Evolutionary conservation across 768 basidiomycete species (phyloP).

Genomic region (Naganishia randhawae): DNA sequence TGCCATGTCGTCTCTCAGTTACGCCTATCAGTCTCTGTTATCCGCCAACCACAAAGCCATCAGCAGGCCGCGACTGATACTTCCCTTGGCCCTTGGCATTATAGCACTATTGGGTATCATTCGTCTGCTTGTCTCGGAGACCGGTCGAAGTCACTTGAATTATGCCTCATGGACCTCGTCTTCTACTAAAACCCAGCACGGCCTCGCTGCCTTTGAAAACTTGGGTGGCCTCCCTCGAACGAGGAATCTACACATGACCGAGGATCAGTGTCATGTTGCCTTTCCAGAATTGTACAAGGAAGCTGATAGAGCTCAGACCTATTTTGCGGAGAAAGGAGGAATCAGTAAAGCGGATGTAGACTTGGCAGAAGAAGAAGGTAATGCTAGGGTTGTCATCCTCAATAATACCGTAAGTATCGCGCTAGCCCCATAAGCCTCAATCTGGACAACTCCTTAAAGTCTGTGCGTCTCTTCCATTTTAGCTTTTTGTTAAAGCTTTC

Average conservation of each 20-base stretch:
- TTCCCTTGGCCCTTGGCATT: neutral
- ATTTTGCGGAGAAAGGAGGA: slow-evolving; percentile 32
- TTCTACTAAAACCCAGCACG: neutral
- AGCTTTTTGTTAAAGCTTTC: slow-evolving; percentile 38
- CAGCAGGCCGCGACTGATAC: slow-evolving; percentile 3
- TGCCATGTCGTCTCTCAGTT: neutral
- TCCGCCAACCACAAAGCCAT: neutral
- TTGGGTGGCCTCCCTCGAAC: neutral
- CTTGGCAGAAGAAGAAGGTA: slow-evolving; percentile 30
- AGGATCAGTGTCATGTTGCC: slow-evolving; percentile 27
- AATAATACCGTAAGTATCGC: slow-evolving; percentile 33
- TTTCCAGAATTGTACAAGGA: slow-evolving; percentile 37
- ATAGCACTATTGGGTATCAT: slow-evolving; percentile 5
- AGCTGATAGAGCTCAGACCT: slow-evolving; percentile 36
- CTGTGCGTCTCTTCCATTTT: neutral
- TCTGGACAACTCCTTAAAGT: too few species aligned
- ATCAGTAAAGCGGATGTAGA: slow-evolving; percentile 32
- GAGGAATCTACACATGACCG: slow-evolving; percentile 31
- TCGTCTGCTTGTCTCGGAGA: slow-evolving; percentile 3
- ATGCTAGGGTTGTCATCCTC: slow-evolving; percentile 36
- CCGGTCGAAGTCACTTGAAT: neutral
- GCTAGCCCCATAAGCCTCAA: neutral
- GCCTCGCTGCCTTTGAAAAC: neutral
- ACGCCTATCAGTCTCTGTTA: slow-evolving; percentile 15
- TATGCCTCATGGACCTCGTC: neutral